Evolutionary conservation across 2,329 filamentous ascomycete species (phyloP), one percentile per base, ranked within the genome.

Genomic region (Macrophomina pseudophaseolina): DNA sequence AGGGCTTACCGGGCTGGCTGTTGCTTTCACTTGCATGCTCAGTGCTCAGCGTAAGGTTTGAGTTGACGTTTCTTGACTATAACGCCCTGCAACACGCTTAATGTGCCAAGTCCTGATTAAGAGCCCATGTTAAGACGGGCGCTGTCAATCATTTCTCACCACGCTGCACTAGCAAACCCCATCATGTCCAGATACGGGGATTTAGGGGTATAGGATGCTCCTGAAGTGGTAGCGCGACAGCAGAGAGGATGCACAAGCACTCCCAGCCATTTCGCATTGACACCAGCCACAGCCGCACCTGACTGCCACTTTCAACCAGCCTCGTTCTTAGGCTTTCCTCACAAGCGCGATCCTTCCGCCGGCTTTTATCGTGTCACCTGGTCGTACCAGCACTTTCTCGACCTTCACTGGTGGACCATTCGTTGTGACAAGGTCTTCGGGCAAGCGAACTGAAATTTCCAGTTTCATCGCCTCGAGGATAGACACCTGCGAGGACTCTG

Each of bases 381-480:
- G 79, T 68, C 78, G 74, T 0, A 82, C 79, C 8, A 82, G 70
- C 33, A 82, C 38, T 67, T 79, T 81, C 70, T 82, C 80, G 0
- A 81, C 73, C 49, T 68, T 76, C 4, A 75, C 68, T 2, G 30
- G 40, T 33, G 33, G 33, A 35, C 48, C 23, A 33, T 33, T 23
- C 5, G 64, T 64, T 6, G 71, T 69, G 16, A 67, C 69, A 18
- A 72, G 60, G 58, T 74, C 74, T 2, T 79, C 75, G 0, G 79
- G 77, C 4, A 73, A 73, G 63, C 79, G 77, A 40, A 82, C 79
- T n/a, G 78, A 77, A 69, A 82, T 82, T 66, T 82, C 80, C 9
- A 82, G 71, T 70, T 82, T 82, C 80, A 81, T 82, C 1, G 80
- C 80, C 68, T 82, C 80, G 4, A 82, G 74, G n/a, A 82, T 79